Conservation (phyloP, 176 grass and related monocot genomes). For the Oryza glumipatula region DNA sequence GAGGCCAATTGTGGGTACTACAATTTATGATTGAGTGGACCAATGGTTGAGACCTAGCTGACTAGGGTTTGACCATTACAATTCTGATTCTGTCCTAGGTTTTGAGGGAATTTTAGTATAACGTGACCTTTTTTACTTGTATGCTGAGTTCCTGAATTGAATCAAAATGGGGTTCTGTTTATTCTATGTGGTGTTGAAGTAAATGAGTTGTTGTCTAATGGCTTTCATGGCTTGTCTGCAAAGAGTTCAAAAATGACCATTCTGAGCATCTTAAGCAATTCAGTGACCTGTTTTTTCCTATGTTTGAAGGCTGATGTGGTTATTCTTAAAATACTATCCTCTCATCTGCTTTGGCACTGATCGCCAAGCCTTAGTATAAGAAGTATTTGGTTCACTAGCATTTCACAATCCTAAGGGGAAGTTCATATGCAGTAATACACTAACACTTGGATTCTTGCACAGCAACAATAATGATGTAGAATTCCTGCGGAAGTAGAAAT, state of each 20-base stretch:
- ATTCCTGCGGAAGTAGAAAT: neutral
- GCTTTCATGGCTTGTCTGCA: neutral
- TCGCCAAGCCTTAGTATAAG: neutral
- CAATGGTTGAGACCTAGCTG: neutral
- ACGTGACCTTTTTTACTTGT: neutral
- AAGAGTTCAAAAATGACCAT: neutral
- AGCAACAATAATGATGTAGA: neutral
- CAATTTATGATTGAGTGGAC: neutral
- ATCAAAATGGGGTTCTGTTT: neutral
- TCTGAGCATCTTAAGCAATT: neutral
- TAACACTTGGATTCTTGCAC: neutral
- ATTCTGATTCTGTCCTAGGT: neutral
- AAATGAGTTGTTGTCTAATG: neutral
- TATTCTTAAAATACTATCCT: neutral
- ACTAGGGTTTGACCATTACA: constrained; percentile 5
- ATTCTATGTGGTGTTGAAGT: neutral
- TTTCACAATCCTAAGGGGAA: neutral
- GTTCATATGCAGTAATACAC: neutral
- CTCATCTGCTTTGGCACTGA: neutral
- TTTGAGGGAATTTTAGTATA: neutral
- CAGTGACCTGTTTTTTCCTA: neutral
- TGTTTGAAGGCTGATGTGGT: neutral
- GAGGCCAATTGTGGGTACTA: neutral
- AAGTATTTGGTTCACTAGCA: neutral
- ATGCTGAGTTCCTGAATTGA: neutral